Conservation (phyloP, 2,329 filamentous ascomycete species). For the Passalora sequoiae region DNA sequence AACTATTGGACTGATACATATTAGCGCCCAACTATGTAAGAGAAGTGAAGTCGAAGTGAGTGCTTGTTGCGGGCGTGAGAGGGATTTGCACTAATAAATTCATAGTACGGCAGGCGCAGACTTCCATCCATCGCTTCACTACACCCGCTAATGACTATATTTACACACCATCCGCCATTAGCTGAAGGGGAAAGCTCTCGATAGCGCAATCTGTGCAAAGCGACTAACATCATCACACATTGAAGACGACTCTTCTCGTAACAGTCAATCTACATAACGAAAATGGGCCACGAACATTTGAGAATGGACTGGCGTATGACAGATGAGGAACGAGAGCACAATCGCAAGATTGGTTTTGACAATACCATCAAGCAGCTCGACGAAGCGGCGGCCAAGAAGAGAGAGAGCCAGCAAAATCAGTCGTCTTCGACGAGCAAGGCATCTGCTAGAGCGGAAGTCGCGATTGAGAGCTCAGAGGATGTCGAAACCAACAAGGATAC, state of each 20-base stretch:
- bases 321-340: background rate
- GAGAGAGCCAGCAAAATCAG: background rate
- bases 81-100: no score
- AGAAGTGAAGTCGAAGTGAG: no score
- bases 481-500: background rate
- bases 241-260: no score
- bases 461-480: background rate
- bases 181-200: no score
- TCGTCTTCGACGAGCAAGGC: background rate
- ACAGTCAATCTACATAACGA: no score
- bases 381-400: background rate
- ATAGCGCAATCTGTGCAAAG: background rate
- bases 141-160: no score
- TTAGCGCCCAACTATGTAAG: no score
- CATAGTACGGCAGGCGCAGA: no score
- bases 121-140: no score
- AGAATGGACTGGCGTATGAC: background rate
- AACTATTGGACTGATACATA: no score
- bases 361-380: background rate
- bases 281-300: constrained; percentile 4
- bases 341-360: background rate
- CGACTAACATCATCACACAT: background rate
- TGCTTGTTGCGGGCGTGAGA: no score
- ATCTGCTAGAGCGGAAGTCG: background rate
- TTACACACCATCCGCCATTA: no score